phyloP scores from a whole-genome alignment of 139 green algal genomes.

The Spirogloea muscicola region DNA sequence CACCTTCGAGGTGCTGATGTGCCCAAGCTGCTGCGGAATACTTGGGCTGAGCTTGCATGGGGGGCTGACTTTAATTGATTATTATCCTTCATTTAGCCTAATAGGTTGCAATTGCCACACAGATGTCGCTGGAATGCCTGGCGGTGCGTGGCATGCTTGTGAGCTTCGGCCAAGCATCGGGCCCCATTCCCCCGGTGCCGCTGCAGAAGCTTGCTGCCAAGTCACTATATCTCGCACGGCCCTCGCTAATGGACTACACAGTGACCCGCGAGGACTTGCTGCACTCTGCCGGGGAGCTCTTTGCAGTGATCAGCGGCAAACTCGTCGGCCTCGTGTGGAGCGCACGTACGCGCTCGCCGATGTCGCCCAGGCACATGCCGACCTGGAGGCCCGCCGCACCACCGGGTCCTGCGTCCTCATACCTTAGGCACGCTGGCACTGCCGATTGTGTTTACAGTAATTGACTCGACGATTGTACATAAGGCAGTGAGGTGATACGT shows the following conservation, averaged over 20 bases:
- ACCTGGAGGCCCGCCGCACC: slow-evolving; percentile 10
- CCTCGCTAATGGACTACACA: slow-evolving; percentile 28
- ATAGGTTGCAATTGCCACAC: too few species aligned
- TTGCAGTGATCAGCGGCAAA: not conserved
- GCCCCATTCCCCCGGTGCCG: not conserved
- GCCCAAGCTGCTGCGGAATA: not conserved
- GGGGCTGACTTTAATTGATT: too few species aligned
- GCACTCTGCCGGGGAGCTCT: slow-evolving; percentile 17
- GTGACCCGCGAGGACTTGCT: slow-evolving; percentile 13
- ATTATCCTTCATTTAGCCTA: too few species aligned
- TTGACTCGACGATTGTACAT: too few species aligned
- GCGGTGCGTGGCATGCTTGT: slow-evolving; percentile 5
- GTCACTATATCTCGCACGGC: slow-evolving; percentile 21
- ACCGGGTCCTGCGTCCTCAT: slow-evolving; percentile 27
- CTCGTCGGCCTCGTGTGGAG: slow-evolving; percentile 11
- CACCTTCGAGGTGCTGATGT: slow-evolving; percentile 23
- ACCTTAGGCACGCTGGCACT: slow-evolving; percentile 22
- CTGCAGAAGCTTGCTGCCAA: slow-evolving; percentile 1
- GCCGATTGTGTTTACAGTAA: too few species aligned
- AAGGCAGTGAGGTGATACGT: too few species aligned
- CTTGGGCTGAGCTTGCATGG: too few species aligned
- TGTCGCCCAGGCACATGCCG: slow-evolving; percentile 8
- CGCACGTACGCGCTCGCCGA: slow-evolving; percentile 20
- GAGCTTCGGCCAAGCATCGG: slow-evolving; percentile 22
- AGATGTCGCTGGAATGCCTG: slow-evolving; percentile 30